Conservation (phyloP, 2,329 filamentous ascomycete genomes). For the Beauveria rudraprayagi region DNA sequence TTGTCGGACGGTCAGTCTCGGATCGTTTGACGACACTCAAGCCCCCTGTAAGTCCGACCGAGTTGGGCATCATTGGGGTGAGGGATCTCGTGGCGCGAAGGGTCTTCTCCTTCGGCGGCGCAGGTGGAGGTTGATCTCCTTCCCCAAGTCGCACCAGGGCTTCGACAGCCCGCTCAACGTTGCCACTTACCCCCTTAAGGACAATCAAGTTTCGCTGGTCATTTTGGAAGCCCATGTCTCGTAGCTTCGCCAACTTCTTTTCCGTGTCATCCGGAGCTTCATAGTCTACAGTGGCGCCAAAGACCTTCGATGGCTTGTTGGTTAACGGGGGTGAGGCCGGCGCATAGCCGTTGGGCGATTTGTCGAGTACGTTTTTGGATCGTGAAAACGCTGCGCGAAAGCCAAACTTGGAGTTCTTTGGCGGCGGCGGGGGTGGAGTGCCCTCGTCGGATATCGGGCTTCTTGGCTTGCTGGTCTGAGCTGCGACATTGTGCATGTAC, state of each 20-base stretch:
- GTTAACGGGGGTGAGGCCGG: constrained; percentile 32
- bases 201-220: constrained; percentile 73
- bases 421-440: constrained; percentile 51
- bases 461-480: constrained; percentile 31
- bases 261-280: constrained; percentile 54
- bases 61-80: constrained; percentile 41
- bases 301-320: constrained; percentile 60
- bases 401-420: constrained; percentile 54
- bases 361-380: constrained; percentile 51
- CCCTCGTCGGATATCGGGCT: constrained; percentile 49
- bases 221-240: constrained; percentile 89
- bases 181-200: constrained; percentile 74
- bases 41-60: constrained; percentile 21
- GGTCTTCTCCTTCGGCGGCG: constrained; percentile 37
- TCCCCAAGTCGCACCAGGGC: constrained; percentile 77
- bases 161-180: constrained; percentile 80
- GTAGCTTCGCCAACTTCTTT: constrained; percentile 65
- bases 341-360: constrained; percentile 21
- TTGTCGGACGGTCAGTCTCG: constrained; percentile 26
- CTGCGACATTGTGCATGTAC: constrained; percentile 58
- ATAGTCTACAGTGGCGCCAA: constrained; percentile 59
- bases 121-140: constrained; percentile 37
- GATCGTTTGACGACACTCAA: constrained; percentile 10
- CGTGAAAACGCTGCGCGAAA: constrained; percentile 57
- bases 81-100: constrained; percentile 43